Percentiles rank a stretch among this genome's conserved stretches.
phyloP scores from a whole-genome alignment of 179 eudicot genomes.

The Amaranthus tricolor region DNA sequence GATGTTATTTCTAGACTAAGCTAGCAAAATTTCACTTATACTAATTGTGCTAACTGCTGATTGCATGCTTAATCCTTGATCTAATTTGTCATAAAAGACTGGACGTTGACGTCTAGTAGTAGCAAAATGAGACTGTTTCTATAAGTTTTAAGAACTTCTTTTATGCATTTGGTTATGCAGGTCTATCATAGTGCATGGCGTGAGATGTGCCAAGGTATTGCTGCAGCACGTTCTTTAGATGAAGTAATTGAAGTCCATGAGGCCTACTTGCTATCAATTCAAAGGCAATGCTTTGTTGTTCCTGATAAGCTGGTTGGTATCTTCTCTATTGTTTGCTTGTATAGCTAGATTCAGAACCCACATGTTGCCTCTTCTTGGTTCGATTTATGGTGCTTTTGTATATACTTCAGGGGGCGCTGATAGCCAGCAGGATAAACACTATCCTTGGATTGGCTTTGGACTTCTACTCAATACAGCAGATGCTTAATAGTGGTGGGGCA shows the following conservation, averaged over 20 bases:
- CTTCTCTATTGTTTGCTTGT: constrained; percentile 6
- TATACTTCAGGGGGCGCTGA: constrained; percentile 73
- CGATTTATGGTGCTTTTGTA: constrained; percentile 8
- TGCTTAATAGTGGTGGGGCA: constrained; percentile 72
- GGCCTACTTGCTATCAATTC: constrained; percentile 86
- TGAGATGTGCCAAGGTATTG: constrained; percentile 87
- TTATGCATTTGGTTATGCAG: constrained; percentile 34
- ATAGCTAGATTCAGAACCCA: background rate
- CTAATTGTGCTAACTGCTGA: background rate
- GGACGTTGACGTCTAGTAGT: background rate
- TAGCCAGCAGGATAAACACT: constrained; percentile 86
- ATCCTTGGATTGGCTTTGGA: constrained; percentile 91
- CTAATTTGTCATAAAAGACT: background rate
- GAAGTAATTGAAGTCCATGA: constrained; percentile 94
- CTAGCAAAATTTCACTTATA: background rate
- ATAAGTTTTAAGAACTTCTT: background rate
- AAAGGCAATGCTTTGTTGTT: constrained; percentile 95
- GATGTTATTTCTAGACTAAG: background rate
- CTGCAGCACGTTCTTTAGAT: constrained; percentile 82
- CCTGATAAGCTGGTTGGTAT: constrained; percentile 86
- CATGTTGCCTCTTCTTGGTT: background rate
- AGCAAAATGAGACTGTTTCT: background rate
- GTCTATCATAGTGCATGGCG: constrained; percentile 98
- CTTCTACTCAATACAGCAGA: constrained; percentile 72
- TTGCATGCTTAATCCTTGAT: background rate